phyloP scores from a whole-genome alignment of 1,284 basidiomycete species.

The Fomes fomentarius region DNA sequence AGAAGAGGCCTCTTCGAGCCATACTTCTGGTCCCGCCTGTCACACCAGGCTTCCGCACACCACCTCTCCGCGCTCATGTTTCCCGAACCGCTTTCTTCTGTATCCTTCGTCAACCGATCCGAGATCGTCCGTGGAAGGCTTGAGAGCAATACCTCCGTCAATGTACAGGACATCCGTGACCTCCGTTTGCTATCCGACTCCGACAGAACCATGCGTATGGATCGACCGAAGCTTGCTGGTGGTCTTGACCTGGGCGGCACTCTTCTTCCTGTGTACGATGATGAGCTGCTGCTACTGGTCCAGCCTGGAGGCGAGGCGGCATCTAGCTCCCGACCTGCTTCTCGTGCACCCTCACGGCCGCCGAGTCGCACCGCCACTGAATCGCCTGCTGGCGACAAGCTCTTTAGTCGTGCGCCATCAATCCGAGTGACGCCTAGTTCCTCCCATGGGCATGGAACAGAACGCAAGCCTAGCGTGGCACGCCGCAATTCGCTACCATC shows the following conservation, averaged over 20 bases:
- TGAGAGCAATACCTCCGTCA: conserved; percentile 54
- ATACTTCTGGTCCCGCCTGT: conserved; percentile 64
- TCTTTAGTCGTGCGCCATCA: conserved; percentile 62
- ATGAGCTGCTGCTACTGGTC: conserved; percentile 71
- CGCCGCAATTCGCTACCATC: conserved; percentile 78
- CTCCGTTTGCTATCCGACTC: conserved; percentile 35
- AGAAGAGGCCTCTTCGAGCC: conserved; percentile 74
- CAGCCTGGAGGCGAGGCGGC: conserved; percentile 47
- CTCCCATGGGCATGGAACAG: conserved; percentile 62
- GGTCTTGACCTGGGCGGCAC: conserved; percentile 62
- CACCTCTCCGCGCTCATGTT: conserved; percentile 72
- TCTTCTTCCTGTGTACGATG: conserved; percentile 71
- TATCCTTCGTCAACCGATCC: conserved; percentile 68
- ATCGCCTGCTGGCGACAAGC: conserved; percentile 38
- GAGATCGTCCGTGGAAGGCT: conserved; percentile 65
- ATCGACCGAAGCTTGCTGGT: conserved; percentile 23
- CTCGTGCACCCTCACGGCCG: conserved; percentile 62
- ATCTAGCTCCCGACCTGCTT: conserved; percentile 57
- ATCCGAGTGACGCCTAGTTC: conserved; percentile 75
- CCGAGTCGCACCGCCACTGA: conserved; percentile 58
- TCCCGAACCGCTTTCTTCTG: conserved; percentile 68
- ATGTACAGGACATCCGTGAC: conserved; percentile 55
- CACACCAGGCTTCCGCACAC: conserved; percentile 44
- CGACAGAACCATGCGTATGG: conserved; percentile 18
- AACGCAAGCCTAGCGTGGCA: conserved; percentile 73